Base-by-base conservation (phyloP, 2,329 filamentous ascomycete species). In the Botrytis fragariae region DNA sequence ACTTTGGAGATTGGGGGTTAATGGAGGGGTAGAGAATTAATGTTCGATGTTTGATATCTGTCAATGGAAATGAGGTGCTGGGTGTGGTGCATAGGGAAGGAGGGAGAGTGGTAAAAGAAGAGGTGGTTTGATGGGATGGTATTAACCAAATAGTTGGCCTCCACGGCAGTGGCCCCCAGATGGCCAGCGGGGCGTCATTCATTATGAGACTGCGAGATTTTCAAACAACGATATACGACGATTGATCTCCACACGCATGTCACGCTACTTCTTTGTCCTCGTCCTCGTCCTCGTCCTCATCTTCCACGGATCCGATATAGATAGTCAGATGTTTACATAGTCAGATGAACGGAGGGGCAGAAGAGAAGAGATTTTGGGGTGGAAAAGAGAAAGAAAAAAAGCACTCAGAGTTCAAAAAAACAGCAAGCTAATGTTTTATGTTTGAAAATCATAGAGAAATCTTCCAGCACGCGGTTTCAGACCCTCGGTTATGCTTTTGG, bases 381-480 rank as follows among this genome's bases (percentile, higher is more conserved):
- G 12, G 25, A 18, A 57, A 57, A 29, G n/a, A 57, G 35, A 39
- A 39, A 48, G 44, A 22, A 39, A 62, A 22, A 39, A 62, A 14
- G 37, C 22, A 20, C 16, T 22, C 9, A 35, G 5, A 48, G 22
- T 7, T 29, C 5, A 20, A 51, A 57, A 4, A 22, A 39, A 45
- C 25, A 20, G n/a, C 14, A 64, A n/a, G 37, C 59, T 61, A 51
- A 71, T 14, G 25, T 54, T 39, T 70, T 32, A 1, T 14, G 5
- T 44, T 39, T 29, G n/a, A 35, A 60, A 68, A 73, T 42, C 20
- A 75, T 81, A 95, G 93, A 92, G 96, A 84, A 98, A 98, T 86
- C 87, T 99, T 76, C 96, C 96, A 77, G 91, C 93, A 76, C 92
- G 92, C 81, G 95, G 95, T 79, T 97, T 98, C 88, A 91, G 92